A percentile compares a stretch with the other conserved stretches of the same genome.
Evolutionary conservation across 345 rosid genomes (phyloP).

Genomic region (Aquilaria malaccensis): DNA sequence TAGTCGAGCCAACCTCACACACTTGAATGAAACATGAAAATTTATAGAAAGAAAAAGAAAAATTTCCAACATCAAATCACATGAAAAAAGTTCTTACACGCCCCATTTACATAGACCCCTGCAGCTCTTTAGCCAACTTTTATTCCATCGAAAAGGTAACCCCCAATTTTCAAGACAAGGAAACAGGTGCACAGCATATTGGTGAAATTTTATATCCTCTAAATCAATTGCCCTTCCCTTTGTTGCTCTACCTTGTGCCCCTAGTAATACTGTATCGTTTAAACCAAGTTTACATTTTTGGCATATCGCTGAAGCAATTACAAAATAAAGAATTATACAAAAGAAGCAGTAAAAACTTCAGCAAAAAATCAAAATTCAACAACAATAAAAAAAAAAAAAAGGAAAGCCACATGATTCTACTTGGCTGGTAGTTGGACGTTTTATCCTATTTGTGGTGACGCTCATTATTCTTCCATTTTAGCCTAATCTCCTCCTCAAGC

Average conservation of each 20-base stretch:
- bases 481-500: too few relatives aligned
- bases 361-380: not conserved
- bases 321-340: conserved; percentile 5
- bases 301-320: conserved; percentile 70
- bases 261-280: conserved; percentile 87
- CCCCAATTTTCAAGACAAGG: conserved; percentile 8
- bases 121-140: not conserved
- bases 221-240: conserved; percentile 95
- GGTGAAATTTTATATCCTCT: conserved; percentile 97
- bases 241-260: conserved; percentile 91
- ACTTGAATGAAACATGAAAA: conserved; percentile 32
- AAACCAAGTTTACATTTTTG: conserved; percentile 98
- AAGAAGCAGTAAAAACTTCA: not conserved
- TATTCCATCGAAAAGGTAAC: not conserved
- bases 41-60: not conserved
- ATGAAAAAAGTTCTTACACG: not conserved
- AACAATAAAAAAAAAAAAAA: too few relatives aligned
- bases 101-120: not conserved
- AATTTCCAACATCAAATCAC: conserved; percentile 7
- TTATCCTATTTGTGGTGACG: too few relatives aligned
- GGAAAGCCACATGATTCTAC: too few relatives aligned
- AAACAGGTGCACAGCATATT: conserved; percentile 35
- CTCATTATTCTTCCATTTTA: too few relatives aligned
- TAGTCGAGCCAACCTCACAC: conserved; percentile 93
- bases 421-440: too few relatives aligned